These are phyloP conservation scores for Sphaceloma murrayae DNA, from an alignment of 2,329 filamentous ascomycete species.

Conservation along the genomic window DNA sequence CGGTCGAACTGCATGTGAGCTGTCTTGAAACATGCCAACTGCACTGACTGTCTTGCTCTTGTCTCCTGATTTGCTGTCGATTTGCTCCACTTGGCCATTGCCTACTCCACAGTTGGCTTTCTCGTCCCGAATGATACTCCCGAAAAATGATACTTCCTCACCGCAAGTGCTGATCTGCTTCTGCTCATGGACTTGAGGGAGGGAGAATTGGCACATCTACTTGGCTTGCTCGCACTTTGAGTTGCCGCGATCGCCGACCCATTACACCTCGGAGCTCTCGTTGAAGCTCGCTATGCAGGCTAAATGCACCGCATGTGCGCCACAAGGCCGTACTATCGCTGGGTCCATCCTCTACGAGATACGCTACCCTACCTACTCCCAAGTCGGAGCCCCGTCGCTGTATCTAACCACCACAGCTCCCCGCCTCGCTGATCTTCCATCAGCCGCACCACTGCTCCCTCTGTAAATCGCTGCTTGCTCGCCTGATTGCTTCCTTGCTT, in stretches of 20 bases:
- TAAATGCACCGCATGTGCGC: constrained; percentile 13
- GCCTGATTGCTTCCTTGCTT: not conserved
- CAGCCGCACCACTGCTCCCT: constrained; percentile 9
- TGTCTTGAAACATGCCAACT: constrained; percentile 16
- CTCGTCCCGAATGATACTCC: constrained; percentile 8
- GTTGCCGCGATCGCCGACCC: constrained; percentile 7
- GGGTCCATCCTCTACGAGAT: constrained; percentile 8
- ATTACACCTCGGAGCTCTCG: constrained; percentile 5
- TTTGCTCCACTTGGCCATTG: not conserved
- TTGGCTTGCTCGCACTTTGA: constrained; percentile 1
- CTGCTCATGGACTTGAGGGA: no score
- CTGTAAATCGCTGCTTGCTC: not conserved
- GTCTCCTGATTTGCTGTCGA: no score
- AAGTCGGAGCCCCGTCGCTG: no score
- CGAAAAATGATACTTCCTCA: not conserved
- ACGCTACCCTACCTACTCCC: no score
- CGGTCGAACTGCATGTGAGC: constrained; percentile 7
- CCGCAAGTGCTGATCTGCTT: no score
- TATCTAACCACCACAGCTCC: not conserved
- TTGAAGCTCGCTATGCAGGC: constrained; percentile 13
- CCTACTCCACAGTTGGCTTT: constrained; percentile 9
- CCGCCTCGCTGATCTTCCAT: constrained; percentile 6
- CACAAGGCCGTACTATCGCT: constrained; percentile 13
- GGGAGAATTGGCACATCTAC: no score
- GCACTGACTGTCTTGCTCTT: constrained; percentile 4